Conservation (phyloP, 805 yeast species). For the Diddensiella transvaalensis region DNA sequence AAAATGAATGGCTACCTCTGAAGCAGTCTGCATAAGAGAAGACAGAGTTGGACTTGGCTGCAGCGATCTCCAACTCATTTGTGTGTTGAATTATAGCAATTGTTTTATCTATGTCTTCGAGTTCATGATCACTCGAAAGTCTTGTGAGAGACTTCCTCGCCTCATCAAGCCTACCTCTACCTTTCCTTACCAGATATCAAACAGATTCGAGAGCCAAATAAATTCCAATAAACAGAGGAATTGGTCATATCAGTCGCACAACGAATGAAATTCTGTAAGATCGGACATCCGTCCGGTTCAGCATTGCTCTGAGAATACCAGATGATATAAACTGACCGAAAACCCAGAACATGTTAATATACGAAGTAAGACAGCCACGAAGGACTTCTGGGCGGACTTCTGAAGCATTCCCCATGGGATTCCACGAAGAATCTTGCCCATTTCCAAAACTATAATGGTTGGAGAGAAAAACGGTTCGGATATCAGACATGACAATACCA, state of each 20-base stretch:
- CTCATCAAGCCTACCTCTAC: constrained; percentile 34
- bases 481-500: constrained; percentile 36
- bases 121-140: constrained; percentile 21
- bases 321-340: constrained; percentile 54
- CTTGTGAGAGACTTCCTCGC: constrained; percentile 42
- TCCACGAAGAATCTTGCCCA: constrained; percentile 35
- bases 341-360: constrained; percentile 51
- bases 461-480: constrained; percentile 43
- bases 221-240: constrained; percentile 39
- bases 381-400: constrained; percentile 52
- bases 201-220: constrained; percentile 53
- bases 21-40: constrained; percentile 40
- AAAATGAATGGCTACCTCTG: constrained; percentile 25
- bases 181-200: constrained; percentile 47
- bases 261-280: constrained; percentile 54
- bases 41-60: constrained; percentile 21
- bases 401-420: constrained; percentile 52
- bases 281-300: constrained; percentile 36
- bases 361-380: constrained; percentile 47
- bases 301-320: constrained; percentile 43
- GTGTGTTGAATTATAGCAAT: constrained; percentile 15
- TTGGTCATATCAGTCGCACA: constrained; percentile 57
- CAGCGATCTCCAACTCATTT: constrained; percentile 10
- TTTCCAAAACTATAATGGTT: constrained; percentile 34
- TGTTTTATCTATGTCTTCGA: constrained; percentile 24